Base-by-base conservation (phyloP, 225 moss, liverwort and hornwort species). In the Bryum argenteum region DNA sequence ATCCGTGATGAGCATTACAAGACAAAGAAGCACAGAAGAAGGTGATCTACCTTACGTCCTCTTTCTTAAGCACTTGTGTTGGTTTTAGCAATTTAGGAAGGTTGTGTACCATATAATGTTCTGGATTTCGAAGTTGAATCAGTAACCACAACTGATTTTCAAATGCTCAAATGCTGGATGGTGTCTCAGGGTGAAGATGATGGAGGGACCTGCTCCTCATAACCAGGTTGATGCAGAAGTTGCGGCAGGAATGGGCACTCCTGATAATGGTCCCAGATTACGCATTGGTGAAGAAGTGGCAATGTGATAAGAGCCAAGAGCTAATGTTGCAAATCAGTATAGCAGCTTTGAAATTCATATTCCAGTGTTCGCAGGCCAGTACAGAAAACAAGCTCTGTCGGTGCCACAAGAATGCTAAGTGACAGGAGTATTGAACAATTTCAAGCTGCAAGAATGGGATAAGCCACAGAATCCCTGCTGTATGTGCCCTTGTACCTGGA, bases 221-320 rank as follows among this genome's bases (percentile, higher is more conserved):
- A 89, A 75, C 42, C 96, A 97, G 78, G 64, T 78, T 37, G 96
- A 97, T 67, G 93, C 93, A 58, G 96, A 91, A 37, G 70, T 93
- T 45, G 96, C 96, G 13, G 89, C 91, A 33, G 96, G 96, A 73
- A 91, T 89, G 91, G 96, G 96, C 28, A 80, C 74, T 47, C 89
- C 96, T 45, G 96, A 97, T 50, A 91, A 97, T 70, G 96, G 96
- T 20, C 93, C 93, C 24, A 90, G 73, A 48, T 66, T 89, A 51
- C 80, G 83, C 39, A 18, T 72, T 48, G 82, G 82, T 71, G 78
- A 83, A 67, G 78, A 57, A 61, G 77, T 85, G 85, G 78, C 68
- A 55, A 17, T 74, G 42, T 89, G 70, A 60, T 33, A 20, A 19
- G 17, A 61, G 76, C 40, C 17, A 9, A 33, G 44, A 23, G 17